phyloP scores from a whole-genome alignment of 345 rosid genomes.

The Bruguiera parviflora region DNA sequence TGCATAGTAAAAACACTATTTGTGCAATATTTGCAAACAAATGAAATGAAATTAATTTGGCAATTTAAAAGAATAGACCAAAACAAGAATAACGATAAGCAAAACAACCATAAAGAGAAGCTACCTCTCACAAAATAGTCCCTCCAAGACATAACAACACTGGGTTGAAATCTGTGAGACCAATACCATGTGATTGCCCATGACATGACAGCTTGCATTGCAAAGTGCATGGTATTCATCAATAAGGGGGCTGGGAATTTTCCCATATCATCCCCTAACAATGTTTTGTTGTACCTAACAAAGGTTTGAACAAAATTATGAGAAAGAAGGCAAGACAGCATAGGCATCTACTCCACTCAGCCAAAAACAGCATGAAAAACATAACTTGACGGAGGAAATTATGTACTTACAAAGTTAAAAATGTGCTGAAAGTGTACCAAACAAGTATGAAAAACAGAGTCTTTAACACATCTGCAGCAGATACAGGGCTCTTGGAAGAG shows the following conservation, averaged over 20 bases:
- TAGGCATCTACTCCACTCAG: not conserved
- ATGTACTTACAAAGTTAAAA: constrained; percentile 91
- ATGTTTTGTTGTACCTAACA: constrained; percentile 87
- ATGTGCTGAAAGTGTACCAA: constrained; percentile 99
- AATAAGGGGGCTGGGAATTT: constrained; percentile 94
- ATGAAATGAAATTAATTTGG: not conserved
- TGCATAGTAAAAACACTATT: too few relatives aligned
- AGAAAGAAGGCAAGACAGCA: not conserved
- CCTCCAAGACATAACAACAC: constrained; percentile 65
- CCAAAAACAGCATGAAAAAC: not conserved
- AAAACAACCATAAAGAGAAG: not conserved
- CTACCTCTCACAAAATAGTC: constrained; percentile 88
- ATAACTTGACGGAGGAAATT: constrained; percentile 1
- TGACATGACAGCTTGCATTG: constrained; percentile 87
- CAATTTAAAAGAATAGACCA: not conserved
- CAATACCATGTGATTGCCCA: constrained; percentile 77
- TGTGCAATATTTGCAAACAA: too few relatives aligned
- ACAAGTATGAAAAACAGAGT: constrained; percentile 91
- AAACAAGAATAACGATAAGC: not conserved
- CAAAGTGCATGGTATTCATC: constrained; percentile 92
- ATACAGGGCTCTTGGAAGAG: constrained; percentile 37
- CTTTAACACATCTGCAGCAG: constrained; percentile 75
- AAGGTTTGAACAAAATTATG: not conserved
- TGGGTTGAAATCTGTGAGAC: constrained; percentile 68
- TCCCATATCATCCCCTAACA: constrained; percentile 92